These are phyloP conservation scores for Colletotrichum godetiae DNA, from an alignment of 2,329 filamentous ascomycete genomes.

Conservation along the genomic window DNA sequence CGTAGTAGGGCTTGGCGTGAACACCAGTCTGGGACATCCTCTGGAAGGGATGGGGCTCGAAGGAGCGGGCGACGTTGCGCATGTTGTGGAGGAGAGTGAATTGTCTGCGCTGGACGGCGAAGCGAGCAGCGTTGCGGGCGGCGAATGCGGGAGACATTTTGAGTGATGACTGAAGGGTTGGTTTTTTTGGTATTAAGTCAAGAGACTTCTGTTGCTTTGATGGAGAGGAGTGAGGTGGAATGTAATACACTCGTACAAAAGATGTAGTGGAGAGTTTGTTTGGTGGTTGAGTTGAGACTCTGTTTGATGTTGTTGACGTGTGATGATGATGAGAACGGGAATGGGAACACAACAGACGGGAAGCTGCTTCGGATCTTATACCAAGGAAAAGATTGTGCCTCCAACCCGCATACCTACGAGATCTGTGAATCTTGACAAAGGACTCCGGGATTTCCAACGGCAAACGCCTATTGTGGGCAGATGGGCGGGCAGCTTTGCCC, in stretches of 20 bases:
- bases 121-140: constrained; percentile 44
- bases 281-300: constrained; percentile 33
- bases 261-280: constrained; percentile 24
- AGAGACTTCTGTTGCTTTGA: constrained; percentile 18
- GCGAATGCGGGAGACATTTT: constrained; percentile 48
- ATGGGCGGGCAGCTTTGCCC: constrained; percentile 30
- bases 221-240: constrained; percentile 19
- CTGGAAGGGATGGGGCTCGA: constrained; percentile 52
- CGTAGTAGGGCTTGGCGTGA: constrained; percentile 50
- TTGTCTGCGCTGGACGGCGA: constrained; percentile 41
- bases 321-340: constrained; percentile 33
- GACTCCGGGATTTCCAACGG: constrained; percentile 27
- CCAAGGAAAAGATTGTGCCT: constrained; percentile 9
- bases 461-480: constrained; percentile 37
- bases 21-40: constrained; percentile 44
- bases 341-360: constrained; percentile 21
- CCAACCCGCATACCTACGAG: constrained; percentile 8
- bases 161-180: constrained; percentile 31
- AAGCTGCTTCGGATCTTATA: constrained; percentile 36
- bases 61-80: constrained; percentile 48
- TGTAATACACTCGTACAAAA: constrained; percentile 25
- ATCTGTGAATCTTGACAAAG: constrained; percentile 26
- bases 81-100: constrained; percentile 50
- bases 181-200: neutral
- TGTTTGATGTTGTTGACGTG: constrained; percentile 24